Conservation (phyloP, 257 asterid species). For the Thymus quinquecostatus region DNA sequence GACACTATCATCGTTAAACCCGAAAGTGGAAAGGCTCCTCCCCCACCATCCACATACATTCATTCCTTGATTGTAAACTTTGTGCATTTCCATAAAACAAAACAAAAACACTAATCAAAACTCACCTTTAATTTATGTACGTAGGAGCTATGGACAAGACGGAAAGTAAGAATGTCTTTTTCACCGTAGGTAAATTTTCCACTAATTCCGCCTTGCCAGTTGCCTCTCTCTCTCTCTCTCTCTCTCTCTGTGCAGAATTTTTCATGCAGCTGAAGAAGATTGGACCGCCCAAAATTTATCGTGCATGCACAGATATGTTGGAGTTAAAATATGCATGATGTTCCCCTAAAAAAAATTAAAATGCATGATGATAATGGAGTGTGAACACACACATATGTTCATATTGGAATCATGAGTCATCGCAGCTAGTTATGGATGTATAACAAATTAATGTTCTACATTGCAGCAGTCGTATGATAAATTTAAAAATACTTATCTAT, state of each 20-base stretch:
- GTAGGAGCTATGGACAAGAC: slow-evolving; percentile 45
- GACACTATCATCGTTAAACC: slow-evolving; percentile 60
- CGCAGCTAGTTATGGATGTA: not conserved
- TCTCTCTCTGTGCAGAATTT: slow-evolving; percentile 1
- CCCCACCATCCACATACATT: slow-evolving; percentile 42
- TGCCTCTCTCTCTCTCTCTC: slow-evolving; percentile 6
- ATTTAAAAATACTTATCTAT: too few relatives aligned
- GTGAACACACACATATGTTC: slow-evolving; percentile 24
- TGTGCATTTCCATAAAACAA: slow-evolving; percentile 31
- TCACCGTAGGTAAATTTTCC: slow-evolving; percentile 27
- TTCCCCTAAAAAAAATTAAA: too few relatives aligned
- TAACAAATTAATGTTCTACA: not conserved
- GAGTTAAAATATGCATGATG: slow-evolving; percentile 28
- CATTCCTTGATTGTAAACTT: slow-evolving; percentile 25
- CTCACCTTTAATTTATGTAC: slow-evolving; percentile 8
- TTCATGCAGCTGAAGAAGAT: slow-evolving; percentile 14
- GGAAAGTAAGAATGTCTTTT: slow-evolving; percentile 28
- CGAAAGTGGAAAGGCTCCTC: slow-evolving; percentile 51
- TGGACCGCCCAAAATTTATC: slow-evolving; percentile 29
- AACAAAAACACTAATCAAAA: slow-evolving; percentile 6
- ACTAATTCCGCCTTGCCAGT: slow-evolving; percentile 33
- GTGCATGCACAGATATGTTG: slow-evolving; percentile 3
- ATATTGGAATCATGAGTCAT: slow-evolving; percentile 43
- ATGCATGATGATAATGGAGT: slow-evolving; percentile 30
- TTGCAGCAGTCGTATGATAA: not conserved